Percentiles rank a stretch among this genome's conserved stretches.
phyloP scores from a whole-genome alignment of 2,329 filamentous ascomycete species.

The Microascus cirrosus region DNA sequence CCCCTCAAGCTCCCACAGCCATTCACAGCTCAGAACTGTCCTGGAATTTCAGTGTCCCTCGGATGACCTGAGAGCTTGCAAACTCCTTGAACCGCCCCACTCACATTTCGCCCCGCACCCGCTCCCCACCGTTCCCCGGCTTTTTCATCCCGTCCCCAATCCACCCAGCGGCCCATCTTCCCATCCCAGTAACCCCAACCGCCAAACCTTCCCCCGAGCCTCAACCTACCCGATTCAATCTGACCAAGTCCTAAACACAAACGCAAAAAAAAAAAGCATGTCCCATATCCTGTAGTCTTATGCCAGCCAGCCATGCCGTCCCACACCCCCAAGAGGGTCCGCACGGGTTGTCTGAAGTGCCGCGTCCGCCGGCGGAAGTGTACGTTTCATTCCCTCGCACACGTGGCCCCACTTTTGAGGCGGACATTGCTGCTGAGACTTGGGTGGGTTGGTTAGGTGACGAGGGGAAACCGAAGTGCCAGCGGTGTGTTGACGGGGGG shows the following conservation, averaged over 20 bases:
- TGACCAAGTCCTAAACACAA: too few relatives aligned
- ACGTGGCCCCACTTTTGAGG: background rate
- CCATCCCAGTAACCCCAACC: background rate
- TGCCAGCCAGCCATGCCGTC: slow-evolving; percentile 8
- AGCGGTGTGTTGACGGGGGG: slow-evolving; percentile 31
- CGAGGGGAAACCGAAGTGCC: slow-evolving; percentile 36
- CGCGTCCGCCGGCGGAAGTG: slow-evolving; percentile 36
- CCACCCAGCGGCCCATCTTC: background rate
- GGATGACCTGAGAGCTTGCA: too few relatives aligned
- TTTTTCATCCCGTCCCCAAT: background rate
- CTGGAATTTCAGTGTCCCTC: too few relatives aligned
- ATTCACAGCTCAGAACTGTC: too few relatives aligned
- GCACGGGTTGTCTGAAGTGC: slow-evolving; percentile 37
- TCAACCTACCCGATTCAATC: background rate
- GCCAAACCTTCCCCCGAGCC: background rate
- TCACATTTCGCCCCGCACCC: background rate
- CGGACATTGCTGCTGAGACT: background rate
- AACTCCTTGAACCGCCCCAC: too few relatives aligned
- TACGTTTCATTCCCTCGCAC: slow-evolving; percentile 14
- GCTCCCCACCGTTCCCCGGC: background rate
- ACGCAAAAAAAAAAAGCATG: too few relatives aligned
- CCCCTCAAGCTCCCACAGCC: too few relatives aligned
- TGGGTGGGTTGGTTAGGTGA: slow-evolving; percentile 26
- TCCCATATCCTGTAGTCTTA: slow-evolving; percentile 16
- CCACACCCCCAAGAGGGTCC: slow-evolving; percentile 14